Conservation (phyloP, 208 protist species). For the Naegleria lovaniensis region DNA sequence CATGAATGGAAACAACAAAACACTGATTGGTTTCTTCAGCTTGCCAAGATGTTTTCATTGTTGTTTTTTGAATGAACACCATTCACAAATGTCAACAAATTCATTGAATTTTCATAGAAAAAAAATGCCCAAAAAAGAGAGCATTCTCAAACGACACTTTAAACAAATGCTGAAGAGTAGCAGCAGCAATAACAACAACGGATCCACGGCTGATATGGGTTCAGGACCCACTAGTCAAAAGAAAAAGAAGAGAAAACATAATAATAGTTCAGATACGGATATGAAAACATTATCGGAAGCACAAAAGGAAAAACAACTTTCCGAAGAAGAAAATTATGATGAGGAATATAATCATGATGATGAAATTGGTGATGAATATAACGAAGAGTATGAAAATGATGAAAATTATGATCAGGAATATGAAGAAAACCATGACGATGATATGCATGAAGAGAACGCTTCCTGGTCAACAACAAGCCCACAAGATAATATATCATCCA, state of each 20-base stretch:
- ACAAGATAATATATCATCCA: neutral
- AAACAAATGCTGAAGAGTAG: neutral
- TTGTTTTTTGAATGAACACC: no score
- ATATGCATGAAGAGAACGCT: neutral
- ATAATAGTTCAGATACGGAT: neutral
- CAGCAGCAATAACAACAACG: neutral
- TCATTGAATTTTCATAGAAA: no score
- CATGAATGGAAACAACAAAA: no score
- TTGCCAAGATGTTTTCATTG: no score
- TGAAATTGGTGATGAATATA: neutral
- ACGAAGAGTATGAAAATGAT: neutral
- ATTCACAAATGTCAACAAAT: no score
- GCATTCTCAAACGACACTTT: neutral
- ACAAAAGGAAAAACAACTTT: neutral
- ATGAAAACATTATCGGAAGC: neutral
- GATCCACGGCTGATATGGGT: no score
- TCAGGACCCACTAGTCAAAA: neutral
- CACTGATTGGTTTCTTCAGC: no score
- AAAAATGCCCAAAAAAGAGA: neutral
- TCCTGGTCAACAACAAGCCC: neutral
- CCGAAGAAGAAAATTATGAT: neutral
- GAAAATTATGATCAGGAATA: neutral
- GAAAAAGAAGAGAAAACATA: slow-evolving; percentile 8
- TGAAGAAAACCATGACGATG: neutral
- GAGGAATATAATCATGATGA: neutral